phyloP scores from a whole-genome alignment of 495 filamentous ascomycete genomes.

The Haplographium delicatum region DNA sequence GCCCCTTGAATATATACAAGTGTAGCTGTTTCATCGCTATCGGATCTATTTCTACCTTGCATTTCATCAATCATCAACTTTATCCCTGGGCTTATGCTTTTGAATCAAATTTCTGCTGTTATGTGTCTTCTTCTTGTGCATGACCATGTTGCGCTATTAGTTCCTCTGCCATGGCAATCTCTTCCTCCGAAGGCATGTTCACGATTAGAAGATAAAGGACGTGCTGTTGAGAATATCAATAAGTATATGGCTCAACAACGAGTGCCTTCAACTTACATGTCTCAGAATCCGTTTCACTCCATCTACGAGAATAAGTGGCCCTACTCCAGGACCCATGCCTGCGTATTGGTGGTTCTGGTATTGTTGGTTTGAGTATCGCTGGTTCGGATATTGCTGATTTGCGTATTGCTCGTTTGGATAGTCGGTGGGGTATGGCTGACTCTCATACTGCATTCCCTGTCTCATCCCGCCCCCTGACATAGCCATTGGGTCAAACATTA shows the following conservation, averaged over 20 bases:
- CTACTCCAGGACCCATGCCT: neutral
- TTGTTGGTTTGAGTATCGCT: neutral
- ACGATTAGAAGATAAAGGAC: constrained; percentile 46
- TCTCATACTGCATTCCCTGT: too few relatives aligned
- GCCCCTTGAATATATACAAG: too few relatives aligned
- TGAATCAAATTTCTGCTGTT: neutral
- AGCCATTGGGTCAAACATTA: neutral
- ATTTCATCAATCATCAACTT: neutral
- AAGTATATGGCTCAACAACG: neutral
- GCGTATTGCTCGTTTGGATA: neutral
- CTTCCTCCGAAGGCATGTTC: constrained; percentile 41
- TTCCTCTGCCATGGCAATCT: constrained; percentile 28
- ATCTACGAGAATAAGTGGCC: neutral
- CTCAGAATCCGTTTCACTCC: constrained; percentile 17
- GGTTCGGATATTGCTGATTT: constrained; percentile 6
- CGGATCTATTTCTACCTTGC: neutral
- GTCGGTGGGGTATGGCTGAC: neutral
- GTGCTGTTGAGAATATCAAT: constrained; percentile 25
- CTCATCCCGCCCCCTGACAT: neutral
- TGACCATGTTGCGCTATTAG: neutral
- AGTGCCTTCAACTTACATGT: constrained; percentile 14
- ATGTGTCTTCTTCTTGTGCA: neutral
- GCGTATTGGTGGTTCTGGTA: neutral
- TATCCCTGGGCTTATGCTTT: neutral
- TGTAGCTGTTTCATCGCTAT: neutral